Evolutionary conservation across 306 rosid genomes (phyloP).

Genomic region (Acacia confusa): DNA sequence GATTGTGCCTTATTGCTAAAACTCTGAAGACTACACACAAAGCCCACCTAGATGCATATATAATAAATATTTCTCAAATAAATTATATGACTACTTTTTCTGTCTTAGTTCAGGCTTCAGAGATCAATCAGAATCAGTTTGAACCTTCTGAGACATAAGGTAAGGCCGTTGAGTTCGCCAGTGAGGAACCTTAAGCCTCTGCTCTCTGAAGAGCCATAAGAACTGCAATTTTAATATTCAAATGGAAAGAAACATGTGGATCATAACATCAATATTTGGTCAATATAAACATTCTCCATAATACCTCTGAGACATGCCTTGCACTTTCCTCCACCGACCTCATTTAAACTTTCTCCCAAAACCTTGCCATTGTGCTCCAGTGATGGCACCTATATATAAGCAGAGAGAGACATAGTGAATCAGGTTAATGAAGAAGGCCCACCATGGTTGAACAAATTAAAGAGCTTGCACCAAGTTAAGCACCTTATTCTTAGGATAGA

Average conservation of each 20-base stretch:
- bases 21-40: not conserved
- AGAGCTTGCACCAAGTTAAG: not conserved
- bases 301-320: no score
- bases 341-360: slow-evolving; percentile 83
- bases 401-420: not conserved
- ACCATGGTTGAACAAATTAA: not conserved
- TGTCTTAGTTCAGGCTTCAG: not conserved
- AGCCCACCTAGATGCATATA: not conserved
- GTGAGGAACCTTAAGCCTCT: slow-evolving; percentile 78
- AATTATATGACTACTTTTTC: not conserved
- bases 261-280: slow-evolving; percentile 17
- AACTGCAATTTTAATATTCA: slow-evolving; percentile 56
- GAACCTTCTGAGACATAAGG: slow-evolving; percentile 78
- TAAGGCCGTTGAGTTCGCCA: slow-evolving; percentile 88
- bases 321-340: no score
- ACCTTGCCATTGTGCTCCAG: slow-evolving; percentile 88
- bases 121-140: slow-evolving; percentile 27
- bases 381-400: slow-evolving; percentile 62
- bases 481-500: slow-evolving; percentile 75
- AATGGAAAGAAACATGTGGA: not conserved
- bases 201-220: slow-evolving; percentile 91
- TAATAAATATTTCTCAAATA: not conserved
- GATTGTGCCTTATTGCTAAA: not conserved
- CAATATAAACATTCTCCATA: no score
- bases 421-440: not conserved